phyloP scores from a whole-genome alignment of 139 green algal genomes.

The Deuterostichococcus epilithicus region DNA sequence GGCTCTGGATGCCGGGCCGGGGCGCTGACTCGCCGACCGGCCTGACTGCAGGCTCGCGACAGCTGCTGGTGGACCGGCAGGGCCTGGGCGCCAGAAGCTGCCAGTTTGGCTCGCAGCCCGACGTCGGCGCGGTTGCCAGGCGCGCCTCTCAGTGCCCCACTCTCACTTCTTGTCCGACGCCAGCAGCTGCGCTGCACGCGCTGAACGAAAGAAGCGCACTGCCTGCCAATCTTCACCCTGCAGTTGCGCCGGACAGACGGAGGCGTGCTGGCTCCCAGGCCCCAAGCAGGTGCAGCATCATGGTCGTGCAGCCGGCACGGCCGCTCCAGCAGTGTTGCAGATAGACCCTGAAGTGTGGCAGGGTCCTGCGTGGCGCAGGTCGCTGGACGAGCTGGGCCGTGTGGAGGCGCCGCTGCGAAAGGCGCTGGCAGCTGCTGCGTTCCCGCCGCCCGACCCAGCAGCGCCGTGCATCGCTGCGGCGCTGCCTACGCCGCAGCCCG shows the following conservation, averaged over 20 bases:
- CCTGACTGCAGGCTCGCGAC: not conserved
- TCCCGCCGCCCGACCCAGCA: not conserved
- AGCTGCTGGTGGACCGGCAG: not conserved
- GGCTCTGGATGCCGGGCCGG: too few relatives aligned
- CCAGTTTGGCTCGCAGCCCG: not conserved
- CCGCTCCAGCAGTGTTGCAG: not conserved
- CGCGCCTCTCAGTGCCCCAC: not conserved
- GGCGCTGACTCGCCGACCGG: too few relatives aligned
- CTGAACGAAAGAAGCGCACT: too few relatives aligned
- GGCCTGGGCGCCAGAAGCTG: too few relatives aligned
- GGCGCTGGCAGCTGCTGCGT: not conserved
- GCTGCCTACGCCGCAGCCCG: not conserved
- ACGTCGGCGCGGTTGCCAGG: not conserved
- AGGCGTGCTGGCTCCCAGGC: too few relatives aligned
- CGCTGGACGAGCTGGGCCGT: not conserved
- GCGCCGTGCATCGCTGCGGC: not conserved
- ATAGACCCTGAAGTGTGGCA: not conserved
- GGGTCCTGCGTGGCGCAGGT: not conserved
- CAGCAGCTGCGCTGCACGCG: too few relatives aligned
- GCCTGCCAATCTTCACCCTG: too few relatives aligned
- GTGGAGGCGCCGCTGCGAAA: not conserved
- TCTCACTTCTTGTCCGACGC: not conserved
- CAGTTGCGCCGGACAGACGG: too few relatives aligned
- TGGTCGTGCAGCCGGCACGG: too few relatives aligned
- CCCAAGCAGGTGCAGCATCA: too few relatives aligned